Evolutionary conservation across 768 basidiomycete species (phyloP).

Genomic region (Boletus tomentosulus): DNA sequence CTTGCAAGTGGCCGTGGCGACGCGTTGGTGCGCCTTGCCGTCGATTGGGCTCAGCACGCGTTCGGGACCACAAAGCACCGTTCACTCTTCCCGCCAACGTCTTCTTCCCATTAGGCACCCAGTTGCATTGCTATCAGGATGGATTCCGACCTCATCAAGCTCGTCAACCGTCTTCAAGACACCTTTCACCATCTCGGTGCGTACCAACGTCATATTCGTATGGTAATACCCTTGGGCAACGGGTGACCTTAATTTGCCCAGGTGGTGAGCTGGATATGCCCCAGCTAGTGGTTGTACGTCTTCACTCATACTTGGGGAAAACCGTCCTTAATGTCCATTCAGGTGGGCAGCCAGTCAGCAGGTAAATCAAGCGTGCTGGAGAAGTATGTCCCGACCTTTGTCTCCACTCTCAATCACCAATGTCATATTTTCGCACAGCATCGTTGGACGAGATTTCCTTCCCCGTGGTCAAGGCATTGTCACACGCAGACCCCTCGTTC

Average conservation of each 20-base stretch:
- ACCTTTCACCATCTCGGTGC: constrained; percentile 84
- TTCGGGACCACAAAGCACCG: constrained; percentile 4
- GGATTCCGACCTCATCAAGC: constrained; percentile 92
- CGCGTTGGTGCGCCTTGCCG: constrained; percentile 24
- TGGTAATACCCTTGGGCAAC: background rate
- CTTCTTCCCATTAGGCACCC: constrained; percentile 1
- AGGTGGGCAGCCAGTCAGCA: constrained; percentile 96
- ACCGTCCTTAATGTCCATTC: background rate
- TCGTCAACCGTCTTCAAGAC: constrained; percentile 94
- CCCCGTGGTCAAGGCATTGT: constrained; percentile 92
- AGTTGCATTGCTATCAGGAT: constrained; percentile 39
- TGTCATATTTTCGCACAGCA: constrained; percentile 41
- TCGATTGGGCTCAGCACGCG: constrained; percentile 14
- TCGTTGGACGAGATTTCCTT: constrained; percentile 91
- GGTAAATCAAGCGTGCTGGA: constrained; percentile 96
- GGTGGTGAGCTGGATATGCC: constrained; percentile 93
- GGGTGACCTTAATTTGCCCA: constrained; percentile 28
- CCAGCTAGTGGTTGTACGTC: constrained; percentile 80
- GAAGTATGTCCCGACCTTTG: constrained; percentile 55
- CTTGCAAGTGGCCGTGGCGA: constrained; percentile 25
- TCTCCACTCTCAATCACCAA: constrained; percentile 2
- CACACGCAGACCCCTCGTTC: constrained; percentile 89
- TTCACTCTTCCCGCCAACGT: constrained; percentile 2
- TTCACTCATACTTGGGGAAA: background rate
- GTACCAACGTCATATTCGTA: constrained; percentile 25